phyloP scores from a whole-genome alignment of 306 rosid species.

The Potentilla sterilis region DNA sequence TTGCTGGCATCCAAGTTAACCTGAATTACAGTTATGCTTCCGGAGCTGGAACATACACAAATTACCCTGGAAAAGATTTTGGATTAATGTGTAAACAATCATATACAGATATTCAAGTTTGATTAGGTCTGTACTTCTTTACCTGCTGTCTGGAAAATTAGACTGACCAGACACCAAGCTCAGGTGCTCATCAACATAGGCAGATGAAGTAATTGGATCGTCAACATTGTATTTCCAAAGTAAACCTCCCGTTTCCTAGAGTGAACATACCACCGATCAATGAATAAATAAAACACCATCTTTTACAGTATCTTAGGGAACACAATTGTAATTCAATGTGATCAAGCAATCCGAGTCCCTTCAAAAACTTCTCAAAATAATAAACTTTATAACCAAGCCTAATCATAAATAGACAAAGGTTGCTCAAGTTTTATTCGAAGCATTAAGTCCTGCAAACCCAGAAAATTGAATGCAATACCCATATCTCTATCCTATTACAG shows the following conservation, averaged over 20 bases:
- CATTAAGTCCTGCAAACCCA: not conserved
- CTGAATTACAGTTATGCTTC: constrained; percentile 58
- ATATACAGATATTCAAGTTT: not conserved
- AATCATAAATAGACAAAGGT: not conserved
- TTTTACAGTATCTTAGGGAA: not conserved
- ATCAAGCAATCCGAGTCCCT: not conserved
- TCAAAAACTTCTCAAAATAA: not conserved
- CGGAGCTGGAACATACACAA: constrained; percentile 78
- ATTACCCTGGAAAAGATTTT: constrained; percentile 49
- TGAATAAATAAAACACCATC: not conserved
- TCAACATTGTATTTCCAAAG: constrained; percentile 73
- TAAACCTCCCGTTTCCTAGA: constrained; percentile 64
- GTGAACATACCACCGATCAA: constrained; percentile 18
- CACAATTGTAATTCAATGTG: not conserved
- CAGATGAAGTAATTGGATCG: constrained; percentile 79
- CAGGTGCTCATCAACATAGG: constrained; percentile 73
- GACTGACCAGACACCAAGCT: constrained; percentile 40
- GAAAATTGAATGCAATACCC: not conserved
- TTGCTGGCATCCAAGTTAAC: constrained; percentile 25
- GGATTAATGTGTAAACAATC: not conserved
- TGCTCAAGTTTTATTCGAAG: not conserved
- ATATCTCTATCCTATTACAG: not conserved
- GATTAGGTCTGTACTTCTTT: constrained; percentile 7
- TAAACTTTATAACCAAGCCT: not conserved
- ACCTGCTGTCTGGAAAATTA: constrained; percentile 67